phyloP scores from a whole-genome alignment of 805 yeast genomes.

The Groenewaldozyma tartarivorans region DNA sequence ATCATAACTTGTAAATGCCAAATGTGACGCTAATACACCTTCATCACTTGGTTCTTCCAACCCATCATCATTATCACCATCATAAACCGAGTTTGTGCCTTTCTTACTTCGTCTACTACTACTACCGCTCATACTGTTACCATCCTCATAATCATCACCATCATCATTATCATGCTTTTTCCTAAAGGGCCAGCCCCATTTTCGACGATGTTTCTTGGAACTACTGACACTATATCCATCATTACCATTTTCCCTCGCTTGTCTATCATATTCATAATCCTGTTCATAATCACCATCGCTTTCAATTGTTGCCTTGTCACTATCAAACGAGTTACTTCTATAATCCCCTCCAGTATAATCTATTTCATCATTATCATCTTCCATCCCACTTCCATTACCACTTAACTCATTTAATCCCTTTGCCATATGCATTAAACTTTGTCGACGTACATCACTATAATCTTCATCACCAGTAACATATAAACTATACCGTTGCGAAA shows the following conservation, averaged over 20 bases:
- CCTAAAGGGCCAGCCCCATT: not conserved
- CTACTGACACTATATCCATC: not conserved
- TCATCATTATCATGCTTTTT: constrained; percentile 9
- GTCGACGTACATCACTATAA: not conserved
- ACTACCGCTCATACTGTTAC: constrained; percentile 8
- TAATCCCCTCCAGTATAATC: constrained; percentile 1
- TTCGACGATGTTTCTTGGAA: not conserved
- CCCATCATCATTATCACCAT: constrained; percentile 2
- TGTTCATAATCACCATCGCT: constrained; percentile 21
- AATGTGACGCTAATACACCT: constrained; percentile 9
- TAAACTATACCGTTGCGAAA: not conserved
- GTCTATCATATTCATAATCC: constrained; percentile 6
- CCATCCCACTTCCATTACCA: not conserved
- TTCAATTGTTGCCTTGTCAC: constrained; percentile 25
- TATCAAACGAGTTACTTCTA: constrained; percentile 12
- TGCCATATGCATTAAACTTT: not conserved
- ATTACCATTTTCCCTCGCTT: not conserved
- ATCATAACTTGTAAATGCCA: constrained; percentile 24
- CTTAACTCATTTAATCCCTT: not conserved
- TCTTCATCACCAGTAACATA: not conserved
- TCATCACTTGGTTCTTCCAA: constrained; percentile 1
- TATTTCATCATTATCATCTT: not conserved
- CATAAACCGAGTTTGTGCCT: no score
- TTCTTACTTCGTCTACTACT: constrained; percentile 2
- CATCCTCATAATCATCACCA: constrained; percentile 9